Conservation (phyloP, 257 asterid species). For the Hygrophila difformis region DNA sequence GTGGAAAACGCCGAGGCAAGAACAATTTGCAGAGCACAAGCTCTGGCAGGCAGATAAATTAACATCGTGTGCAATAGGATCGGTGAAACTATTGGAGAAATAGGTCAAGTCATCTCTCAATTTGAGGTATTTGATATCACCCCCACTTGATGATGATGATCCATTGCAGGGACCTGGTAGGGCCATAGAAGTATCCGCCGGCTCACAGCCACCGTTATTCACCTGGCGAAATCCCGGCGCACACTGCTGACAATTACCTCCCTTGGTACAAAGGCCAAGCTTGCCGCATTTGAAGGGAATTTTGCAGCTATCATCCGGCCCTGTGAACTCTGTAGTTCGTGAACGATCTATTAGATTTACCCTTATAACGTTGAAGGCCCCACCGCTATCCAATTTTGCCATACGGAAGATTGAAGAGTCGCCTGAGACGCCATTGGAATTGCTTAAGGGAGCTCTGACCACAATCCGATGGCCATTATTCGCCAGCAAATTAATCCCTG, state of each 20-base stretch:
- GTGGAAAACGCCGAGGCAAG: conserved; percentile 58
- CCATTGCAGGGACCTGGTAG: conserved; percentile 35
- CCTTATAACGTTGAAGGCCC: conserved; percentile 28
- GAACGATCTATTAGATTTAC: background rate
- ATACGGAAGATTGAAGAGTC: conserved; percentile 21
- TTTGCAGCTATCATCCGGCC: conserved; percentile 39
- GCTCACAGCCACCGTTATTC: conserved; percentile 31
- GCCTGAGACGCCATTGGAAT: conserved; percentile 3
- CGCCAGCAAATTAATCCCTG: conserved; percentile 51
- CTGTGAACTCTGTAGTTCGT: conserved; percentile 24
- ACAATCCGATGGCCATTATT: conserved; percentile 29
- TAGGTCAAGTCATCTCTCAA: conserved; percentile 48
- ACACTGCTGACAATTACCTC: conserved; percentile 52
- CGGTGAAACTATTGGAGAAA: conserved; percentile 48
- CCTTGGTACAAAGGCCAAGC: conserved; percentile 45
- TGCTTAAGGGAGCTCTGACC: conserved; percentile 17
- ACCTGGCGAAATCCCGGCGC: conserved; percentile 42
- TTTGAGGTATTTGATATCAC: conserved; percentile 26
- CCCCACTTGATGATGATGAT: conserved; percentile 14
- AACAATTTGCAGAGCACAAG: conserved; percentile 52
- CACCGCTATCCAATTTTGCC: conserved; percentile 32
- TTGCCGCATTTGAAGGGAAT: conserved; percentile 39
- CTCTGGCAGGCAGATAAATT: conserved; percentile 35
- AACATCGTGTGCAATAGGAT: conserved; percentile 23
- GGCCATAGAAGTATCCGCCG: conserved; percentile 30